A percentile compares a stretch with the other conserved stretches of the same genome.
These are phyloP conservation scores for Melaleuca alternifolia DNA, from an alignment of 345 rosid species.

Conservation along the genomic window DNA sequence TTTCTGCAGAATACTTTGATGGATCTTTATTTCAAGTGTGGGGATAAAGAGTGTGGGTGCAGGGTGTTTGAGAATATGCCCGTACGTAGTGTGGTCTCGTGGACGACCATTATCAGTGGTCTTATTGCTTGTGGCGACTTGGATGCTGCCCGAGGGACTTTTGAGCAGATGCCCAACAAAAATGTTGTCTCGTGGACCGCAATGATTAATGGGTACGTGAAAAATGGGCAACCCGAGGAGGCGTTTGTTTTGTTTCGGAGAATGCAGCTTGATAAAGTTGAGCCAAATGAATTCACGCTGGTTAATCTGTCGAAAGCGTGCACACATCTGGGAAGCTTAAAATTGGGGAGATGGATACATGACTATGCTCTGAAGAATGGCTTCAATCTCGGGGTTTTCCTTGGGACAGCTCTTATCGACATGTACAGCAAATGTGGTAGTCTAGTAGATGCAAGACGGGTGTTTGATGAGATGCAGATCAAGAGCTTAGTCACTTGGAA, in stretches of 20 bases:
- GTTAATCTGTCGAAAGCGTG: conserved; percentile 51
- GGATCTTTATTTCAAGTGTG: conserved; percentile 54
- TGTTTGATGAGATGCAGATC: conserved; percentile 35
- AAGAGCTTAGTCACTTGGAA: conserved; percentile 71
- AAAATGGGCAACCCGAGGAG: conserved; percentile 31
- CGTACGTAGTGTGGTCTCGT: conserved; percentile 42
- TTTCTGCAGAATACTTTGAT: conserved; percentile 49
- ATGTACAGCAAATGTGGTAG: conserved; percentile 55
- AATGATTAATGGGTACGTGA: conserved; percentile 54
- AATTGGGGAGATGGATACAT: conserved; percentile 57
- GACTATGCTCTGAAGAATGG: conserved; percentile 44
- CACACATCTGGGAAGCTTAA: conserved; percentile 42
- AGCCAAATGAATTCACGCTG: conserved; percentile 58
- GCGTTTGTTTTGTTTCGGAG: conserved; percentile 44
- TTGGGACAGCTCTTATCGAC: conserved; percentile 62
- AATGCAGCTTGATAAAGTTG: conserved; percentile 43
- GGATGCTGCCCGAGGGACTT: conserved; percentile 35
- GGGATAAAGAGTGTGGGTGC: conserved; percentile 27
- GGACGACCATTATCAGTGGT: conserved; percentile 66
- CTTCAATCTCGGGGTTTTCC: conserved; percentile 37
- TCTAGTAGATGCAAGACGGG: conserved; percentile 46
- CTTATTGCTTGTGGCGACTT: conserved; percentile 36
- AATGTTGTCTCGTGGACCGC: conserved; percentile 74
- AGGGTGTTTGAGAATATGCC: conserved; percentile 50
- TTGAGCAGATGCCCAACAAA: conserved; percentile 42